Base-by-base conservation (phyloP, 1,284 basidiomycete genomes). In the Austroboletus rostrupii region DNA sequence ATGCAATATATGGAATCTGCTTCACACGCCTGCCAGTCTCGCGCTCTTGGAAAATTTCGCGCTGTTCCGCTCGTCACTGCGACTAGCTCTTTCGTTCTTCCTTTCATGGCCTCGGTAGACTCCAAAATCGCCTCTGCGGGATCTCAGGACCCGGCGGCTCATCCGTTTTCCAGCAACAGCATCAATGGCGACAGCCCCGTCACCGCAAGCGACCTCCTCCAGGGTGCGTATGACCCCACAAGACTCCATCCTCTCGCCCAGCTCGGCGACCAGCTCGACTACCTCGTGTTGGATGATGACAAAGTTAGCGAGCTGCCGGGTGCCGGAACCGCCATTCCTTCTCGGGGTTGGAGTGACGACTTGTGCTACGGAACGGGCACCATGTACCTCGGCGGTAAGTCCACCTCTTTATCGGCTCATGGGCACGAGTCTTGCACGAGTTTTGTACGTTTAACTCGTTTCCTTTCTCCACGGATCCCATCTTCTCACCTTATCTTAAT, bases 321-420 rank as follows among this genome's bases (percentile, higher is more conserved):
- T 53, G 81, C 89, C 64, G 80, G 79, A 62, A 90, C 90, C 55
- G 90, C 92, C 55, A 81, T 96, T 59, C 92, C 93, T 61, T 91
- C 89, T 67, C 80, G 97, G 71, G 96, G 97, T 53, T 99, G 94
- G 95, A 92, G 92, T 72, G 97, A 99, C 76, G 97, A 99, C 73
- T 77, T 99, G 54, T 97, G 94, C 81, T 98, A 99, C 73, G 97
- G 97, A 60, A 98, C 96, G 62, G 97, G 97, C 51, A 97, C 95
- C 57, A 97, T 95, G 74, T 99, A 99, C 83, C 85, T 99, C 49
- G 81, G 90, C 66, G 97, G 96, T 95, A 69, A 67, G 92, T 85
- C 44, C 52, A 62, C 72, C 75, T 77, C 73, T 77, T 76, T 77
- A 79, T 83, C 67, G 65, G 67, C 61, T 62, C 61, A 51, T 57